A percentile compares a stretch with the other conserved stretches of the same genome.
Evolutionary conservation across 169 alveolate species (phyloP).

Genomic region (Plasmodium cynomolgi): DNA sequence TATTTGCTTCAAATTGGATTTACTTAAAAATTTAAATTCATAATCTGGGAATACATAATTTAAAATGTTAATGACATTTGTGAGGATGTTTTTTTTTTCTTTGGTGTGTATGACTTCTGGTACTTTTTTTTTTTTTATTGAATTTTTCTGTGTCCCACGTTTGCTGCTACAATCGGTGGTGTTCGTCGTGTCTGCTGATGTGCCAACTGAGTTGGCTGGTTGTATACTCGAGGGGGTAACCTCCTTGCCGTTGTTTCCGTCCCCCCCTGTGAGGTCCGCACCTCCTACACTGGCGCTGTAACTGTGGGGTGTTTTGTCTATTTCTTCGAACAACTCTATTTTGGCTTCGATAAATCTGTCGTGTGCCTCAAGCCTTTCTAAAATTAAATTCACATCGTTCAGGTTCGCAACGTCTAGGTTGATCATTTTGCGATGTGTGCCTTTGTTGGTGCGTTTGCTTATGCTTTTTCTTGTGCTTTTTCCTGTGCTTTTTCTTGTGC

Average conservation of each 20-base stretch:
- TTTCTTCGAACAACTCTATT: conserved; percentile 56
- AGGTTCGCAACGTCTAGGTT: conserved; percentile 34
- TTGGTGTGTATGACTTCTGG: conserved; percentile 25
- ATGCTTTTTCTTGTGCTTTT: not conserved
- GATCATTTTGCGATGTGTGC: conserved; percentile 22
- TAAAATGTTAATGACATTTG: conserved; percentile 54
- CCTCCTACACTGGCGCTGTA: not conserved
- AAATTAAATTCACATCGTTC: conserved; percentile 57
- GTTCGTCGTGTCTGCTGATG: not conserved
- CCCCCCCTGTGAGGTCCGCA: not conserved
- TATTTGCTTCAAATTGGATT: conserved; percentile 79
- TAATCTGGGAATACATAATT: conserved; percentile 86
- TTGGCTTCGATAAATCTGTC: conserved; percentile 64
- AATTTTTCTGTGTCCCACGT: not conserved
- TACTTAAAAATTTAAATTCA: conserved; percentile 79
- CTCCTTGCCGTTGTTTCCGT: not conserved
- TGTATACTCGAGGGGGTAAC: not conserved
- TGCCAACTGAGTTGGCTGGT: not conserved
- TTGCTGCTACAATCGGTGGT: not conserved
- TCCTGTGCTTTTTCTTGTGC: not conserved
- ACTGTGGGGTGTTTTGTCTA: conserved; percentile 11
- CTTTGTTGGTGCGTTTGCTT: no score
- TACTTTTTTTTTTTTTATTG: not conserved
- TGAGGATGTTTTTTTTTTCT: conserved; percentile 24
- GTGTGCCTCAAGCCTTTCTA: conserved; percentile 61